Base-by-base conservation (phyloP, 257 asterid genomes). In the Prunella vulgaris region DNA sequence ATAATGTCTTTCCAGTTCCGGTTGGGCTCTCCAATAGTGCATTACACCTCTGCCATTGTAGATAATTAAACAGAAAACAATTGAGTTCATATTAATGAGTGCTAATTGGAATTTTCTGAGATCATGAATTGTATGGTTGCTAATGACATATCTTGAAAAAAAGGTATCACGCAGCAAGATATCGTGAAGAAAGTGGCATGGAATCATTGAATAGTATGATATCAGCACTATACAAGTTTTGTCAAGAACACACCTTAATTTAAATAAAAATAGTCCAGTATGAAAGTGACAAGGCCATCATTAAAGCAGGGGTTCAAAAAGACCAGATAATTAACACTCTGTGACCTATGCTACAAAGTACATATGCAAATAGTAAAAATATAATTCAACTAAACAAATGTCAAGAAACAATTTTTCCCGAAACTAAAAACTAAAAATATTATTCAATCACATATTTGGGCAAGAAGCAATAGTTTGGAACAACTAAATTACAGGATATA, bases 21-120 rank as follows among this genome's bases (percentile, higher is more conserved):
- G 99, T 93, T 57, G 99, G 99, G 79, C 99, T 93, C 93, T 93
- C 99, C 74, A 93, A 79, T 53, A 93, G 75, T 10, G 99, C 96
- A 74, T 93, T 93, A 73, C 85, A 64, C 82, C 68, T 84, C 99
- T 93, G 87, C 30, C 76, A 46, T 54, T 81, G 75, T 21, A 67
- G 66, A 44, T 68, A 70, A 46, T 62, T 28, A 58, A 53, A 56
- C 32, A 68, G 22, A 54, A 68, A 13, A 8, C 21, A 48, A 37
- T 66, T 35, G 66, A 21, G 71, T 44, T 33, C 46, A 51, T 13
- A 27, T 15, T 25, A 15, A 40, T 28, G 60, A 61, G 5, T 27
- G 54, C 15, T 48, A 59, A 59, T 37, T 10, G 18, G 51, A 22
- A 30, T 40, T 35, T 30, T 33, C 66, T 22, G 0, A 25, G 49